These are phyloP conservation scores for Penicillium glabrum DNA, from an alignment of 2,329 filamentous ascomycete genomes.

Conservation along the genomic window DNA sequence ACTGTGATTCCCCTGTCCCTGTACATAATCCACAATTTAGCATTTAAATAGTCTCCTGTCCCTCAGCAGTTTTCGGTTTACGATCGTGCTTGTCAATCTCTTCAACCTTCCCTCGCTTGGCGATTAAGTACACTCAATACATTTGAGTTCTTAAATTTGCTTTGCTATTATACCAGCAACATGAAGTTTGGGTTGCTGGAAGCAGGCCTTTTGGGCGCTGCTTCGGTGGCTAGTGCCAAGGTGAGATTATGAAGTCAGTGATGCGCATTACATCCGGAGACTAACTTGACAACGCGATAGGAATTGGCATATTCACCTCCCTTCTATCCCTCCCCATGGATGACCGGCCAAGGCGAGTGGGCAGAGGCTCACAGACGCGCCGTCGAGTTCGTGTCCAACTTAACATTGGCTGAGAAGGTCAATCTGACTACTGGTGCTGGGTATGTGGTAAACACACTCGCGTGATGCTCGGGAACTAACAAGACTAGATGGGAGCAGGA, in stretches of 20 bases:
- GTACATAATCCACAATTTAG: neutral
- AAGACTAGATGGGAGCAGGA: slow-evolving; percentile 62
- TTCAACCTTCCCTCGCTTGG: neutral
- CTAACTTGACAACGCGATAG: slow-evolving; percentile 18
- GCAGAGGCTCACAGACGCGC: slow-evolving; percentile 73
- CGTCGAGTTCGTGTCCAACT: slow-evolving; percentile 73
- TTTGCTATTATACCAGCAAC: slow-evolving; percentile 9
- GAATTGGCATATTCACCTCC: slow-evolving; percentile 56
- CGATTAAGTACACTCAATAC: neutral
- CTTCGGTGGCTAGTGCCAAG: slow-evolving; percentile 33
- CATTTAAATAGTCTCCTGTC: neutral
- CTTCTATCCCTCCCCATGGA: slow-evolving; percentile 85
- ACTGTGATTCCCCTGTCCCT: neutral
- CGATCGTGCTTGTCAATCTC: neutral
- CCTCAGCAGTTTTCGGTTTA: neutral
- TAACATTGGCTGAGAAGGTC: slow-evolving; percentile 87
- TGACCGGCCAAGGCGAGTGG: slow-evolving; percentile 73
- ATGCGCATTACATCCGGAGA: neutral
- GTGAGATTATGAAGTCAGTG: slow-evolving; percentile 18
- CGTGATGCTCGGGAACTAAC: neutral
- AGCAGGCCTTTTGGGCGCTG: slow-evolving; percentile 30
- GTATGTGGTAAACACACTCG: slow-evolving; percentile 47
- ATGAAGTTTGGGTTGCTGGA: slow-evolving; percentile 40
- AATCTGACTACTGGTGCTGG: slow-evolving; percentile 91
- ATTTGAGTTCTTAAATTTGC: neutral